Conservation (phyloP, 2,329 filamentous ascomycete genomes). For the Nemania sp. region DNA sequence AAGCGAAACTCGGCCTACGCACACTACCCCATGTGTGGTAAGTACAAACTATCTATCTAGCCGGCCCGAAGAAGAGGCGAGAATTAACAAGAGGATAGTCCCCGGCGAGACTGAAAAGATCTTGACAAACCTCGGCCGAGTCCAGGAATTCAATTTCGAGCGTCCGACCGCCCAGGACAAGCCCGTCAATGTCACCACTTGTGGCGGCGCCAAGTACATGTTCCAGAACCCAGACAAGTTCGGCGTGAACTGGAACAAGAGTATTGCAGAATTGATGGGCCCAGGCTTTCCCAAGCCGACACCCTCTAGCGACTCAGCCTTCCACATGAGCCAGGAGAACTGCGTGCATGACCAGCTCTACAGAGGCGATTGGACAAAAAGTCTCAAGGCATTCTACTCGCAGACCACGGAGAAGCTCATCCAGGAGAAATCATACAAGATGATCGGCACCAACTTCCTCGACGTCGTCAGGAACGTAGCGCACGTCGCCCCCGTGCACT, state of each 20-base stretch:
- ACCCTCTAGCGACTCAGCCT: slow-evolving; percentile 55
- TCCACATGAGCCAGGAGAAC: slow-evolving; percentile 55
- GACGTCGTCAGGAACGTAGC: slow-evolving; percentile 74
- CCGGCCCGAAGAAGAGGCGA: accelerated
- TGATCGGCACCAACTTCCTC: slow-evolving; percentile 65
- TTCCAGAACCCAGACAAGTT: slow-evolving; percentile 65
- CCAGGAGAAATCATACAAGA: slow-evolving; percentile 64
- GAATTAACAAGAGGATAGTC: slow-evolving; percentile 47
- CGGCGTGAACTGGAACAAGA: slow-evolving; percentile 67
- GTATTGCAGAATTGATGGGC: slow-evolving; percentile 66
- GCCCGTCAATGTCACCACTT: slow-evolving; percentile 62
- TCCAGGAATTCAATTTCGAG: slow-evolving; percentile 70
- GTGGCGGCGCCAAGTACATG: slow-evolving; percentile 64
- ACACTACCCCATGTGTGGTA: slow-evolving; percentile 68
- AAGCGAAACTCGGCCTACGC: slow-evolving; percentile 78
- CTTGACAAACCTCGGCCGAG: slow-evolving; percentile 68
- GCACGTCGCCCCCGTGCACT: slow-evolving; percentile 68
- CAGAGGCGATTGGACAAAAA: slow-evolving; percentile 49
- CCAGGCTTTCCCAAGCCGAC: slow-evolving; percentile 42
- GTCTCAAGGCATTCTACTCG: slow-evolving; percentile 59
- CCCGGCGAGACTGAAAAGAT: slow-evolving; percentile 75
- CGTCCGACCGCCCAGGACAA: slow-evolving; percentile 58
- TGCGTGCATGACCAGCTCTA: slow-evolving; percentile 63
- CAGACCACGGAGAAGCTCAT: slow-evolving; percentile 66
- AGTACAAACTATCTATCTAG: slow-evolving; percentile 1